Evolutionary conservation across 2,329 filamentous ascomycete genomes (phyloP).

Genomic region (Pochonia chlamydosporia): DNA sequence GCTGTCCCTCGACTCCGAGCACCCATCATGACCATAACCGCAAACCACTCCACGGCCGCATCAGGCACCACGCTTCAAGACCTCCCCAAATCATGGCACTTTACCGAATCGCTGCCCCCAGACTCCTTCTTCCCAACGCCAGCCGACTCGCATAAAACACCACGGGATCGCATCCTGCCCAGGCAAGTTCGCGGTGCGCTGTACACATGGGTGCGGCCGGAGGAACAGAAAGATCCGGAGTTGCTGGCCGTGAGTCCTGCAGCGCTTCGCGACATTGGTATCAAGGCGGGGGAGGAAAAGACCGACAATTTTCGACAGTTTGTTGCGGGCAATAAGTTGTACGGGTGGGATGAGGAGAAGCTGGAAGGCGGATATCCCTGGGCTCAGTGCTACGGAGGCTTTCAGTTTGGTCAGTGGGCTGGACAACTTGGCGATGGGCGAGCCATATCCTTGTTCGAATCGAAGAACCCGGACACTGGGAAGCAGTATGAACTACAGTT

Average conservation of each 20-base stretch:
- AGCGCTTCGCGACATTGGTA: constrained; percentile 75
- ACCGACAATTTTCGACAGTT: constrained; percentile 70
- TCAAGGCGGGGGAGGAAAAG: constrained; percentile 60
- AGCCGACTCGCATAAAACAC: constrained; percentile 71
- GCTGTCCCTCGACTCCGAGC: constrained; percentile 20
- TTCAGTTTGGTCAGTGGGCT: constrained; percentile 80
- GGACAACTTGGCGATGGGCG: constrained; percentile 92
- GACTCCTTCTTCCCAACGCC: constrained; percentile 78
- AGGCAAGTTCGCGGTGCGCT: constrained; percentile 78
- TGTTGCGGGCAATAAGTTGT: constrained; percentile 76
- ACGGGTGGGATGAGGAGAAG: constrained; percentile 67
- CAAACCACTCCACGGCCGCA: constrained; percentile 24
- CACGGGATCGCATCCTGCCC: constrained; percentile 69
- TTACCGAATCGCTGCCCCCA: constrained; percentile 63
- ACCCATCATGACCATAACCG: constrained; percentile 25
- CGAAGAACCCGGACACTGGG: constrained; percentile 66
- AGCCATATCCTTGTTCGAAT: constrained; percentile 90
- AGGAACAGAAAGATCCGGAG: constrained; percentile 65
- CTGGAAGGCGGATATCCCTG: constrained; percentile 79
- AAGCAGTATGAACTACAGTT: constrained; percentile 83
- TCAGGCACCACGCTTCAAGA: constrained; percentile 40
- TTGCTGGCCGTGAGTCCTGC: constrained; percentile 74
- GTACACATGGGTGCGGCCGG: constrained; percentile 87
- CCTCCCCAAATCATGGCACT: constrained; percentile 60
- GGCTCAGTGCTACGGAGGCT: constrained; percentile 96